phyloP scores from a whole-genome alignment of 164 flowering plant species.

The Magnolia changhungtana region DNA sequence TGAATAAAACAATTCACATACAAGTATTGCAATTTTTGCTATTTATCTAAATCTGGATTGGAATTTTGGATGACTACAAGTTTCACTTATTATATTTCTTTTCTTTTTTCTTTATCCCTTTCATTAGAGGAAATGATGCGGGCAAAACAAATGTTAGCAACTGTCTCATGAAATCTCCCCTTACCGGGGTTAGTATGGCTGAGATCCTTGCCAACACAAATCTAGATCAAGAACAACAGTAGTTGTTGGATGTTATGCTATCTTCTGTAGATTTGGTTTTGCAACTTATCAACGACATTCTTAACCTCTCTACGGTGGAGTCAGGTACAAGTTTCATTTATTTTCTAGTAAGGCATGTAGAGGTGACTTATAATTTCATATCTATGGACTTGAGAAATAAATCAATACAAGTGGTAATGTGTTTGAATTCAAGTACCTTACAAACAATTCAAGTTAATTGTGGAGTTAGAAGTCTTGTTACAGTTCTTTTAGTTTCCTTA shows the following conservation, averaged over 20 bases:
- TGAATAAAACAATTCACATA: conserved; percentile 89
- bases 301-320: conserved; percentile 96
- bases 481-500: too few species aligned
- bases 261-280: conserved; percentile 95
- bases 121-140: conserved; percentile 94
- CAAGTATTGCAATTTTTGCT: conserved; percentile 46
- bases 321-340: conserved; percentile 53
- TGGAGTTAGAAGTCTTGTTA: too few species aligned
- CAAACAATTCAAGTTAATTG: too few species aligned
- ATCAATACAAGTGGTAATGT: too few species aligned
- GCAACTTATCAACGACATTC: conserved; percentile 93
- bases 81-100: not conserved
- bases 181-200: conserved; percentile 93
- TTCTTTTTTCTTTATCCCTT: not conserved
- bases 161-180: conserved; percentile 99
- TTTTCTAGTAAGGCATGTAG: not conserved
- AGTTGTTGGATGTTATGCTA: conserved; percentile 75
- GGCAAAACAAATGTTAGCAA: conserved; percentile 95
- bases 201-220: conserved; percentile 78
- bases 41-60: not conserved
- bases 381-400: not conserved
- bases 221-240: conserved; percentile 72
- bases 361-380: not conserved
- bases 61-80: not conserved
- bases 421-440: too few species aligned